Base-by-base conservation (phyloP, 208 protist genomes). In the Trypanosoma cruzi region DNA sequence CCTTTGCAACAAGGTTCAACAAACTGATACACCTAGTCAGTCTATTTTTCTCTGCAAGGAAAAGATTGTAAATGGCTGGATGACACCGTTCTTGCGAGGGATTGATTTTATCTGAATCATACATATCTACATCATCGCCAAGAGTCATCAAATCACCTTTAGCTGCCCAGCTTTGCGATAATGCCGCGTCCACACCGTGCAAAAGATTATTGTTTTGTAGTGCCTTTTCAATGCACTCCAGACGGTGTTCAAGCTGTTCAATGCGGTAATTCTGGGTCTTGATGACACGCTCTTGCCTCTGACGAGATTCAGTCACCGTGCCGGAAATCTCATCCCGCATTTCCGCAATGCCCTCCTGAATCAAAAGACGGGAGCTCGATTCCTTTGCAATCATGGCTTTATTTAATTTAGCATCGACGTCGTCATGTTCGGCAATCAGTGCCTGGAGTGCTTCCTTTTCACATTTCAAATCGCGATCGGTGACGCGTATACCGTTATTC, bases 221-320 rank as follows among this genome's bases (percentile, higher is more conserved):
- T 1, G 85, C 80, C 63, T 68, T 69, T 7, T 95, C 76, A 46
- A 93, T 80, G 24, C 75, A 71, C 73, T 86, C 84, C 1, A 89
- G 72, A 28, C 90, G 85, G 57, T 71, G 77, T 48, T 92, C 87
- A 36, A 95, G 75, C 68, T 95, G 87, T 2, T 77, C 77, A 59
- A 95, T 73, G 48, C 90, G 90, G 64, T 89, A 93, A 40, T 95
- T 87, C 72, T 95, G 90, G 37, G 90, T 87, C 69, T 95, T 95
- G 20, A 95, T 81, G n/a, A 95, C 84, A 11, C 87, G 82, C 54
- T 95, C 90, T 67, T 93, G 87, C 20, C 81, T 80, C 48, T 81
- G 82, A 59, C 88, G 82, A 64, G 85, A 71, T 52, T 75, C 79
- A 57, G 79, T 84, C 14, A 89, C 71, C 2, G 77, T 82, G 40